These are phyloP conservation scores for Discostella stelligeroides DNA, from an alignment of 108 stramenopile genomes.

Conservation along the genomic window DNA sequence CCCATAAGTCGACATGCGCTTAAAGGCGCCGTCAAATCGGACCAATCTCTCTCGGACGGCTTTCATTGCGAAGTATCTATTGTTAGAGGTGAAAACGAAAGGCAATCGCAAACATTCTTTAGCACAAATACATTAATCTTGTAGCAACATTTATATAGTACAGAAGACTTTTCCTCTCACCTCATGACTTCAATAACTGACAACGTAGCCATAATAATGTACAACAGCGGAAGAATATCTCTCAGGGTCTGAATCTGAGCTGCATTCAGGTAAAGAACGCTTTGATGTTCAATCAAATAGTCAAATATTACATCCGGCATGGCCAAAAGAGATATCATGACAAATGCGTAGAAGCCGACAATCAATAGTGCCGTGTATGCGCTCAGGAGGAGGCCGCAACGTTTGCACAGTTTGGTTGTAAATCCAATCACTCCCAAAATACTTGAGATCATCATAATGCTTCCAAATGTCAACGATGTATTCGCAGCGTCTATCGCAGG, in stretches of 20 bases:
- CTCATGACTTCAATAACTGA: slow-evolving; percentile 19
- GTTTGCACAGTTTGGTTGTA: slow-evolving; percentile 16
- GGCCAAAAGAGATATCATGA: slow-evolving; percentile 16
- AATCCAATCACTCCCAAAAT: slow-evolving; percentile 38
- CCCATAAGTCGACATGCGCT: slow-evolving; percentile 2
- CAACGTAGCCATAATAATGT: slow-evolving; percentile 22
- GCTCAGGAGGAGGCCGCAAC: slow-evolving; percentile 22
- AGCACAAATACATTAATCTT: no score
- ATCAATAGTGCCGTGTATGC: slow-evolving; percentile 29
- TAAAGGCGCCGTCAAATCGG: slow-evolving; percentile 12
- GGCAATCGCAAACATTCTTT: background rate
- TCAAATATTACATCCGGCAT: slow-evolving; percentile 4
- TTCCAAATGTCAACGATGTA: slow-evolving; percentile 25
- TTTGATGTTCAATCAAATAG: slow-evolving; percentile 35
- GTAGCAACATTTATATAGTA: no score
- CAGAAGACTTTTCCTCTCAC: slow-evolving; percentile 7
- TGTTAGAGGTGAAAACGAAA: no score
- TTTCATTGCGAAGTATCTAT: slow-evolving; percentile 8
- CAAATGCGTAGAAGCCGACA: slow-evolving; percentile 22
- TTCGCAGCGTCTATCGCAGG: slow-evolving; percentile 30
- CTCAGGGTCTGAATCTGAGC: slow-evolving; percentile 17
- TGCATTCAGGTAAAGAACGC: slow-evolving; percentile 24
- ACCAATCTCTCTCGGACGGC: slow-evolving; percentile 14
- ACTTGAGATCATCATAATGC: slow-evolving; percentile 11
- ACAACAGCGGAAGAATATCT: slow-evolving; percentile 21